These are phyloP conservation scores for Cladosporium austrohemisphaericum DNA, from an alignment of 2,329 filamentous ascomycete species.

Conservation along the genomic window DNA sequence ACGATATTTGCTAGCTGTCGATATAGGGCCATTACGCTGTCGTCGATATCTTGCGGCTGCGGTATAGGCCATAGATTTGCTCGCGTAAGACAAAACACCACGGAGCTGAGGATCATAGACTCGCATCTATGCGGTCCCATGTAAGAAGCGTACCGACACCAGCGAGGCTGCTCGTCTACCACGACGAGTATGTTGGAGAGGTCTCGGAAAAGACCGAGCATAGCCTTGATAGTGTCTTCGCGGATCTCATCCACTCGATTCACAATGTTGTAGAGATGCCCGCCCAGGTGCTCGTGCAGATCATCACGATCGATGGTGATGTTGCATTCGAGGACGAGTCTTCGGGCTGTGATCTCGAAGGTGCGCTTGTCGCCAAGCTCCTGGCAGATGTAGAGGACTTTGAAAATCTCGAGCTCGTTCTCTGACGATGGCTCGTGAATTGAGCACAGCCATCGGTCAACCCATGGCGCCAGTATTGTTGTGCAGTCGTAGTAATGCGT, in stretches of 20 bases:
- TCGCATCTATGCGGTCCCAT: constrained; percentile 37
- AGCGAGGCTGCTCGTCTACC: constrained; percentile 23
- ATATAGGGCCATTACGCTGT: constrained; percentile 15
- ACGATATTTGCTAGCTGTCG: constrained; percentile 15
- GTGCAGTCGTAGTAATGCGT: constrained; percentile 21
- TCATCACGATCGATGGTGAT: not conserved
- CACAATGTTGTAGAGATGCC: not conserved
- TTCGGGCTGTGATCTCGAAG: constrained; percentile 7
- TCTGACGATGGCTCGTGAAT: constrained; percentile 1
- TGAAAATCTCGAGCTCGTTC: constrained; percentile 12
- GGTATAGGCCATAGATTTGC: constrained; percentile 33
- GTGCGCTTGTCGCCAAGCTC: constrained; percentile 12
- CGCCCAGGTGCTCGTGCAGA: not conserved
- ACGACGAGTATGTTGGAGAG: constrained; percentile 13
- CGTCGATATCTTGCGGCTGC: not conserved
- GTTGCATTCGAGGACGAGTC: constrained; percentile 2
- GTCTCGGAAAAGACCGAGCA: constrained; percentile 16
- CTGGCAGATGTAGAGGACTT: constrained; percentile 16
- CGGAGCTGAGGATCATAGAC: constrained; percentile 37
- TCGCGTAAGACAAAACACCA: constrained; percentile 35
- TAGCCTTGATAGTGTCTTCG: constrained; percentile 8
- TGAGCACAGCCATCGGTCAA: constrained; percentile 1
- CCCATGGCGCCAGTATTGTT: constrained; percentile 16
- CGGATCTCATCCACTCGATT: not conserved
- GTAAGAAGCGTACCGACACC: constrained; percentile 35